Base-by-base conservation (phyloP, 2,329 filamentous ascomycete genomes). In the Ceratocystis lukuohia region DNA sequence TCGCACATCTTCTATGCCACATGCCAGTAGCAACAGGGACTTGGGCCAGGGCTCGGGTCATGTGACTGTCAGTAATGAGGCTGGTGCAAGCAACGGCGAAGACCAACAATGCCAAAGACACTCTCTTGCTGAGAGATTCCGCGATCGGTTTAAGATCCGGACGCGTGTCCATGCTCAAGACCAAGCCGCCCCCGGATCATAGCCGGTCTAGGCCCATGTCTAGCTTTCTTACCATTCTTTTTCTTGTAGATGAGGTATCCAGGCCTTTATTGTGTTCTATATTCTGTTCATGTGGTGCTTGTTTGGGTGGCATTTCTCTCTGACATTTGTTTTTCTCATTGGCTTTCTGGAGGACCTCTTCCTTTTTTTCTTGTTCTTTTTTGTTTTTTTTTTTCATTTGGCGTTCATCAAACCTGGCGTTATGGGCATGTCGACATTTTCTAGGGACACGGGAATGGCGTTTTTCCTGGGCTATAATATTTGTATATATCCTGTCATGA, bases 91-190 rank as follows among this genome's bases (percentile, higher is more conserved):
- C 33, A 65, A 25, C 61, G 56, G 59, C 61, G 73, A 74, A 8
- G 72, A 70, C 1, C 73, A 74, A 20, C 33, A 74, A 74, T 66
- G 77, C 73, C 69, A 73, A 28, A 77, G 77, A 30, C 76, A 78
- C 64, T 75, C 77, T 56, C 71, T 84, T 46, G 76, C 82, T 5
- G 76, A 78, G 56, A 79, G 79, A 64, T 73, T 85, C 56, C 77
- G 79, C 61, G 82, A 82, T 61, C 79, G 77, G 70, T 83, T 84
- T 70, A 78, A 78, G 56, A 77, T 83, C 66, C 77, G 78, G 50
- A 81, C 80, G 12, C 76, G 78, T 44, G 74, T 79, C 15, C 78
- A 80, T 25, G 28, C 25, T 17, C 17, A 33, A 59, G 17, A 33
- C 56, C 30, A 59, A 30, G 30, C 56, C 12, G 56, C 20, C 8